A percentile compares a stretch with the other conserved stretches of the same genome.
Evolutionary conservation across 192 early-diverging fungal genomes (phyloP).

Genomic region (Linnemannia schmuckeri): DNA sequence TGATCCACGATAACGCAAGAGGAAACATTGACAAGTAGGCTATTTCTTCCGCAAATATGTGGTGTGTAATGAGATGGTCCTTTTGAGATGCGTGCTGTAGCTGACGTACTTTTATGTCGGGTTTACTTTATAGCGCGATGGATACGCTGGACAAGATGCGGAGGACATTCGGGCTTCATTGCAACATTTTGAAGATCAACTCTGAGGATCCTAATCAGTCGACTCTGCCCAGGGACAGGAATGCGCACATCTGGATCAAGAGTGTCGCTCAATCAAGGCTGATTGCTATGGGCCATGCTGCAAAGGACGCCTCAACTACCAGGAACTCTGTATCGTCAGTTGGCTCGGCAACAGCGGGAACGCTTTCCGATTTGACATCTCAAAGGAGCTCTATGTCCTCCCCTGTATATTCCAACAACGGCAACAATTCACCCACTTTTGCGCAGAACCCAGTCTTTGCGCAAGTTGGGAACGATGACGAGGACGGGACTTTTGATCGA

Average conservation of each 20-base stretch:
- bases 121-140: conserved; percentile 63
- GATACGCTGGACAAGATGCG: conserved; percentile 73
- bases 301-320: conserved; percentile 22
- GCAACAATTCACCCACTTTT: conserved; percentile 54
- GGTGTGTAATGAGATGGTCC: not conserved
- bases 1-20: conserved; percentile 85
- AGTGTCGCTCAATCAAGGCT: conserved; percentile 53
- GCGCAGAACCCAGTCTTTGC: conserved; percentile 45
- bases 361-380: conserved; percentile 26
- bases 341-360: conserved; percentile 21
- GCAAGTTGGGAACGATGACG: conserved; percentile 42
- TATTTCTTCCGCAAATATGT: not conserved
- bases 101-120: not conserved
- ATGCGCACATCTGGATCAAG: conserved; percentile 62
- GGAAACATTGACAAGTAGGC: conserved; percentile 67
- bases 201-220: conserved; percentile 50
- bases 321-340: conserved; percentile 37
- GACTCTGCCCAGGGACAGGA: conserved; percentile 29
- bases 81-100: not conserved
- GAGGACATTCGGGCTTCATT: conserved; percentile 73
- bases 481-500: conserved; percentile 46
- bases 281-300: conserved; percentile 25
- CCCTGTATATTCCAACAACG: conserved; percentile 51
- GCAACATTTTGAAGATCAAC: conserved; percentile 73
- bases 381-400: conserved; percentile 50